phyloP scores from a whole-genome alignment of 1,139 yeast genomes.

The Debaryomyces udenii region DNA sequence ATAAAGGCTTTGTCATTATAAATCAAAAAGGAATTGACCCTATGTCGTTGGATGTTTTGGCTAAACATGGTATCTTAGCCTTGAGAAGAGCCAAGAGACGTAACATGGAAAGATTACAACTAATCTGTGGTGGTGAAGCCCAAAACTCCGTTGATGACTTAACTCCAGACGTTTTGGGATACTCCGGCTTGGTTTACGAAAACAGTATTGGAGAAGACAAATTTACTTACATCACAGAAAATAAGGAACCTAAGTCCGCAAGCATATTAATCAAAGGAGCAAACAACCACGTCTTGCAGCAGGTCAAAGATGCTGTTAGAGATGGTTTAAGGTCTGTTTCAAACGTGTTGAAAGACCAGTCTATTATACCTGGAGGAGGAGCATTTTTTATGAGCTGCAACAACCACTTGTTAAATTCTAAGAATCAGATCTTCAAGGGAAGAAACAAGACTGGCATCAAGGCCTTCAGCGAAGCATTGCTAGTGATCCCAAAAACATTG shows the following conservation, averaged over 20 bases:
- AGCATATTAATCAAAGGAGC: conserved; percentile 94
- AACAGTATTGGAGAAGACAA: conserved; percentile 96
- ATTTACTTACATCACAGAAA: conserved; percentile 93
- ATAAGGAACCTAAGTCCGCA: conserved; percentile 87
- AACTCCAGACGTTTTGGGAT: conserved; percentile 82
- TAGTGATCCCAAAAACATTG: conserved; percentile 90
- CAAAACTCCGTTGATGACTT: conserved; percentile 97
- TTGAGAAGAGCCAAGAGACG: conserved; percentile 98
- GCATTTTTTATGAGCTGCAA: conserved; percentile 88
- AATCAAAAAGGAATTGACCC: conserved; percentile 99
- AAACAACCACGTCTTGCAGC: conserved; percentile 83
- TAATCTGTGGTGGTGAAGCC: conserved; percentile 96
- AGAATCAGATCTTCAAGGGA: conserved; percentile 70
- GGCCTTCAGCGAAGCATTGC: conserved; percentile 90
- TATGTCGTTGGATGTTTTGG: conserved; percentile 91
- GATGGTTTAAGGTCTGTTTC: conserved; percentile 96
- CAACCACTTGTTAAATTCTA: conserved; percentile 58
- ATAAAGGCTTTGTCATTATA: conserved; percentile 87
- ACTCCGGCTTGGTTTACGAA: conserved; percentile 89
- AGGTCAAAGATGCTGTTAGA: conserved; percentile 94
- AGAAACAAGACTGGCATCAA: conserved; percentile 86
- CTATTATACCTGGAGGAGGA: conserved; percentile 96
- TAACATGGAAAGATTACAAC: conserved; percentile 97
- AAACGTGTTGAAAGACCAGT: conserved; percentile 82
- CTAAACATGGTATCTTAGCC: conserved; percentile 91